Base-by-base conservation (phyloP, 305 asterid species). In the Plantago coronopus region DNA sequence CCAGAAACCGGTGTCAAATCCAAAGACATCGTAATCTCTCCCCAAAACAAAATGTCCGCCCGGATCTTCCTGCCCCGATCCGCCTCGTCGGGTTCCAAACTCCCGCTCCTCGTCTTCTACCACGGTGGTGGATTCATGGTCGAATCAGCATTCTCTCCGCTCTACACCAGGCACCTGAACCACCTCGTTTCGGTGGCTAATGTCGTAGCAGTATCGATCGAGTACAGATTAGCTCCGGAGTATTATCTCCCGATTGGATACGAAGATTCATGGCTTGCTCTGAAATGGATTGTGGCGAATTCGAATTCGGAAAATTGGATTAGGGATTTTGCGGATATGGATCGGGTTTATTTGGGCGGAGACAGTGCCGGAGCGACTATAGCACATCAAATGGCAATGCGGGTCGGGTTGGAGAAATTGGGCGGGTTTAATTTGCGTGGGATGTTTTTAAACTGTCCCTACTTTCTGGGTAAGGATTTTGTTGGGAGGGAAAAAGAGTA, bases 191-290 rank as follows among this genome's bases (percentile, higher is more conserved):
- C 64, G 2, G 64, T 70, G 22, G 64, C 76, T 11, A 76, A 66
- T 18, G 69, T 69, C 0, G 17, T 74, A 13, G 69, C 69, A 1
- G 25, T 74, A 0, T 72, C 78, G 0, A 34, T 78, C 17, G 79
- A 74, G 17, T 77, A 77, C 29, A 47, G 79, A 12, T 29, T 74
- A 10, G 82, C 73, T n/a, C 82, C 82, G 0, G 82, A 77, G 48
- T 59, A 70, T 16, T 63, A 16, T 21, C 61, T 74, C 13, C 82
- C 79, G 0, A 46, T 73, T 5, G 69, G 68, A 13, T 74, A 64
- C 14, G 73, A 77, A 15, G 79, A 77, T 54, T 45, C 72, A 0
- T 77, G 79, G 82, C 22, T 53, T 12, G 66, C 67, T 17, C 40
- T 77, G 23, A 64, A 74, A 5, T 77, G 79, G 77, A 74, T 68